Percentiles rank a stretch among this genome's conserved stretches.
These are phyloP conservation scores for Starmerella vaccinii DNA, from an alignment of 805 yeast species.

Conservation along the genomic window DNA sequence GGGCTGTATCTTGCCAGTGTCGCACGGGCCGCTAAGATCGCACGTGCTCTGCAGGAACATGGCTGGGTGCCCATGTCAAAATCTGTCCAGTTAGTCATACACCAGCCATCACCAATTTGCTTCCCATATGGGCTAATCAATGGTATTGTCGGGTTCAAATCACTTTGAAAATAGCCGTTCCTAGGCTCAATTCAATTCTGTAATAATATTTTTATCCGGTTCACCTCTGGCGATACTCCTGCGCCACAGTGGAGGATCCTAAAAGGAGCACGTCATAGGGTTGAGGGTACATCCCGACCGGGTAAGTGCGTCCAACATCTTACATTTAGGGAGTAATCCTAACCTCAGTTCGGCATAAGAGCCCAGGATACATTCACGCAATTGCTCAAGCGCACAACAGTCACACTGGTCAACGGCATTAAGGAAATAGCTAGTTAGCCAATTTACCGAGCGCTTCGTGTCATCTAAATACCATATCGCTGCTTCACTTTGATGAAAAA, in stretches of 20 bases:
- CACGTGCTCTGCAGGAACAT: background rate
- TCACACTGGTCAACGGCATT: background rate
- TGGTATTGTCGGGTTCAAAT: too few species aligned
- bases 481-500: background rate
- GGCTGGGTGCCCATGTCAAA: conserved; percentile 2
- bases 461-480: too few species aligned
- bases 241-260: too few species aligned
- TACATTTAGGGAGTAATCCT: background rate
- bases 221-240: too few species aligned
- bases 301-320: background rate
- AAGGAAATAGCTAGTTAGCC: too few species aligned
- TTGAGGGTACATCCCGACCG: background rate
- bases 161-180: too few species aligned
- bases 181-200: too few species aligned
- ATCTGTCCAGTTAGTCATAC: background rate
- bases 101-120: background rate
- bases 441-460: too few species aligned
- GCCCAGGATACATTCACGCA: too few species aligned
- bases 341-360: background rate
- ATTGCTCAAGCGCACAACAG: background rate
- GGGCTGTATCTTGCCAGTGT: background rate
- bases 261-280: background rate
- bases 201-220: too few species aligned
- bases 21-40: conserved; percentile 1
- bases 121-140: too few species aligned